Evolutionary conservation across 2,329 filamentous ascomycete genomes (phyloP).

Genomic region (Phyllosticta citribraziliensis): DNA sequence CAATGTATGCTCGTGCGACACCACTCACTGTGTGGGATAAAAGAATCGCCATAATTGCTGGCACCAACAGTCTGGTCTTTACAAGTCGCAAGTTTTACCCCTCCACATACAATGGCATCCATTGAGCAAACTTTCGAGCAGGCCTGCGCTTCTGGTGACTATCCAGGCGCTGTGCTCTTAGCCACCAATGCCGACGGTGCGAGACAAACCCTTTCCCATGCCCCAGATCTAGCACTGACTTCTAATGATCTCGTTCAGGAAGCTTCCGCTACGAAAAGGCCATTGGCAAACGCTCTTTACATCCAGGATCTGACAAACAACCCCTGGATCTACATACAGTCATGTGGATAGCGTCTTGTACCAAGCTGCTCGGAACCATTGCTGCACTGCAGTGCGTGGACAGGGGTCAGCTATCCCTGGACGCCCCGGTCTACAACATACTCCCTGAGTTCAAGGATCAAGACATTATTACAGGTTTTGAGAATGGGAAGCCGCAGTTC

Average conservation of each 20-base stretch:
- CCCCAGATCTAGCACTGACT: not conserved
- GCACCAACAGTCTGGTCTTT: no score
- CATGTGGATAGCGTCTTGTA: slow-evolving; percentile 31
- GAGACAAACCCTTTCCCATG: not conserved
- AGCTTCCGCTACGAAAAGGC: slow-evolving; percentile 27
- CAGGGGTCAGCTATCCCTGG: slow-evolving; percentile 20
- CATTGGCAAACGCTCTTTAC: slow-evolving; percentile 24
- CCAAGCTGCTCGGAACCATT: slow-evolving; percentile 29
- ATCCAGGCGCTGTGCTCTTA: slow-evolving; percentile 19
- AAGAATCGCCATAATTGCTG: no score
- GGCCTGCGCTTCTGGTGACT: slow-evolving; percentile 16
- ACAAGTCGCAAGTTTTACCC: no score
- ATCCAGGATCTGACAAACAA: slow-evolving; percentile 13
- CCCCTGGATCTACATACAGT: slow-evolving; percentile 14
- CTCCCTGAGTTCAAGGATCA: slow-evolving; percentile 23
- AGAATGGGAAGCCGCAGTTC: slow-evolving; percentile 17
- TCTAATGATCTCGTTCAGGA: slow-evolving; percentile 16
- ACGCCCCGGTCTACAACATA: slow-evolving; percentile 23
- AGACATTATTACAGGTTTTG: slow-evolving; percentile 18
- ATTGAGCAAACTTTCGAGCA: slow-evolving; percentile 19
- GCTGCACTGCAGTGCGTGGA: slow-evolving; percentile 27
- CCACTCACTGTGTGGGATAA: no score
- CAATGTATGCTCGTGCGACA: no score
- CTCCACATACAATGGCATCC: slow-evolving; percentile 11
- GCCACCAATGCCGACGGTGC: slow-evolving; percentile 20